A percentile compares a stretch with the other conserved stretches of the same genome.
Evolutionary conservation across 116 monocot species (phyloP).

Genomic region (Trichopus zeylanicus): DNA sequence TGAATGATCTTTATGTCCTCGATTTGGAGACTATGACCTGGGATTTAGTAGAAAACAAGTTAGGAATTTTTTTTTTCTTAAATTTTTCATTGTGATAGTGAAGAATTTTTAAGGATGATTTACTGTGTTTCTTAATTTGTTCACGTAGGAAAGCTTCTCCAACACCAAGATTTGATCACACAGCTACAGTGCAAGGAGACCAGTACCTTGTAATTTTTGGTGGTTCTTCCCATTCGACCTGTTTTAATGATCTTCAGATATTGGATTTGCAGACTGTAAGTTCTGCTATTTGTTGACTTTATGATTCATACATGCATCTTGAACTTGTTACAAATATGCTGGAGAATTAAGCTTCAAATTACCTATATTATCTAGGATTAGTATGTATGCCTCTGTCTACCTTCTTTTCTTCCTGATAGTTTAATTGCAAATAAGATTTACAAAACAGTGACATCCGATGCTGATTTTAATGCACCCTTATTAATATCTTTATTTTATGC

Average conservation of each 20-base stretch:
- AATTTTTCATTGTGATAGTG: neutral
- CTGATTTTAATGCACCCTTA: too few species aligned
- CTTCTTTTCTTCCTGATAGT: too few species aligned
- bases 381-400: too few species aligned
- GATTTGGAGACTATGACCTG: slow-evolving; percentile 78
- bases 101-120: neutral
- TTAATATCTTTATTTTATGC: too few species aligned
- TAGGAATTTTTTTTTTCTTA: slow-evolving; percentile 9
- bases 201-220: slow-evolving; percentile 87
- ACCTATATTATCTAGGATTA: too few species aligned
- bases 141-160: slow-evolving; percentile 39
- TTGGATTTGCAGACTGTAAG: slow-evolving; percentile 82
- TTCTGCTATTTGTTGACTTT: neutral
- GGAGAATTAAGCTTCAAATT: too few species aligned
- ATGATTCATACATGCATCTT: neutral
- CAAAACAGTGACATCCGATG: too few species aligned
- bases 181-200: slow-evolving; percentile 54
- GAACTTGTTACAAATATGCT: too few species aligned
- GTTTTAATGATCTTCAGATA: slow-evolving; percentile 79
- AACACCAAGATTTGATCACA: slow-evolving; percentile 76
- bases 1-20: slow-evolving; percentile 88
- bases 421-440: too few species aligned
- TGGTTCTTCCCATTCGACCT: slow-evolving; percentile 74
- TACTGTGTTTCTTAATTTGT: slow-evolving; percentile 10
- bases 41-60: slow-evolving; percentile 55